Percentiles rank a stretch among this genome's conserved stretches.
phyloP scores from a whole-genome alignment of 768 basidiomycete genomes.

The Pulveroboletus frians region DNA sequence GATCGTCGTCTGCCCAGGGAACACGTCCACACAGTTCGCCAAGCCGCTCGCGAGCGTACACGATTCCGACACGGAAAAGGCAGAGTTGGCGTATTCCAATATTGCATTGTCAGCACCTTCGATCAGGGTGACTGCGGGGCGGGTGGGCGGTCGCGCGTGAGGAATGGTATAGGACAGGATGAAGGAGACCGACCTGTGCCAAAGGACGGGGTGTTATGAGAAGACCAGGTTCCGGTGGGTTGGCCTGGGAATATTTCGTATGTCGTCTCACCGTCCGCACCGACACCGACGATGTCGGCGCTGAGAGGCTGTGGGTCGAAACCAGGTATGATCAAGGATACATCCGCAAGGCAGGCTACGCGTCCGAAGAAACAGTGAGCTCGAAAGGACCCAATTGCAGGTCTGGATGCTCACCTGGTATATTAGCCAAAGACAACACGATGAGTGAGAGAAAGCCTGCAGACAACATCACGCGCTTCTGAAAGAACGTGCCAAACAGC shows the following conservation, averaged over 20 bases:
- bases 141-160: too few relatives aligned
- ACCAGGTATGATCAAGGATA: slow-evolving; percentile 42
- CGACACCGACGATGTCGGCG: slow-evolving; percentile 40
- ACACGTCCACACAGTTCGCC: neutral
- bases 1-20: neutral
- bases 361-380: neutral
- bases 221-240: slow-evolving; percentile 29
- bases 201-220: slow-evolving; percentile 28
- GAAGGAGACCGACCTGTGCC: slow-evolving; percentile 32
- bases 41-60: neutral
- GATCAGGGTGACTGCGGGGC: neutral
- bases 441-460: neutral
- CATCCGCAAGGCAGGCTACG: slow-evolving; percentile 10
- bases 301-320: slow-evolving; percentile 42
- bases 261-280: slow-evolving; percentile 38
- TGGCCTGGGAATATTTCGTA: slow-evolving; percentile 36
- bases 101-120: neutral
- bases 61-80: too few relatives aligned
- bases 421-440: slow-evolving; percentile 4
- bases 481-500: neutral
- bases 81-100: neutral
- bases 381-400: neutral
- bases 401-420: neutral
- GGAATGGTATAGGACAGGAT: too few relatives aligned
- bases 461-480: neutral